Percentiles rank a stretch among this genome's conserved stretches.
Evolutionary conservation across 306 rosid species (phyloP).

Genomic region (Acmispon strigosus): DNA sequence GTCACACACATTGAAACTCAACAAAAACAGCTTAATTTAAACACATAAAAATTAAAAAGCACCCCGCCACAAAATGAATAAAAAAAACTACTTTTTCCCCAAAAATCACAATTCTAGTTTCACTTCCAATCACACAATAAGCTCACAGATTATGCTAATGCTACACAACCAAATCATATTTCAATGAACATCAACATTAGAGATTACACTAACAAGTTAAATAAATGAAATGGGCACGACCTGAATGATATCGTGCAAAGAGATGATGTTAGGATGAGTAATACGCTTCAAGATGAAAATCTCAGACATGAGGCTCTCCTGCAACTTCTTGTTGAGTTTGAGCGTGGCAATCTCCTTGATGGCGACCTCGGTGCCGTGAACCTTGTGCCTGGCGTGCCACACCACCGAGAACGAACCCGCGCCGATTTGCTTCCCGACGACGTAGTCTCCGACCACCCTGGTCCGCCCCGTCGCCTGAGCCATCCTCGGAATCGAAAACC

Average conservation of each 20-base stretch:
- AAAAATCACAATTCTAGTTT: background rate
- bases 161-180: background rate
- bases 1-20: background rate
- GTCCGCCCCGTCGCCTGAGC: slow-evolving; percentile 56
- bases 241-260: slow-evolving; percentile 82
- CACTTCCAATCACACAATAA: background rate
- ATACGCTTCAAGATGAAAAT: slow-evolving; percentile 73
- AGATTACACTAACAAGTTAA: background rate
- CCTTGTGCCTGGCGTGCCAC: slow-evolving; percentile 85
- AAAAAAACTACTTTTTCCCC: background rate
- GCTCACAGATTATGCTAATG: background rate
- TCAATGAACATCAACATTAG: background rate
- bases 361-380: slow-evolving; percentile 94
- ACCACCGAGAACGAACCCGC: slow-evolving; percentile 97
- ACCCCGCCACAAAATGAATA: background rate
- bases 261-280: slow-evolving; percentile 85
- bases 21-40: background rate
- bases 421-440: slow-evolving; percentile 77
- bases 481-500: slow-evolving; percentile 47
- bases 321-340: slow-evolving; percentile 81
- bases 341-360: slow-evolving; percentile 83
- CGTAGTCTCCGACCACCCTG: slow-evolving; percentile 74
- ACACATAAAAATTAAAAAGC: background rate
- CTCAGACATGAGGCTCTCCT: slow-evolving; percentile 90
- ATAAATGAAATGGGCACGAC: slow-evolving; percentile 19